Evolutionary conservation across 1,139 yeast species (phyloP).

Genomic region (Scheffersomyces insectosa): DNA sequence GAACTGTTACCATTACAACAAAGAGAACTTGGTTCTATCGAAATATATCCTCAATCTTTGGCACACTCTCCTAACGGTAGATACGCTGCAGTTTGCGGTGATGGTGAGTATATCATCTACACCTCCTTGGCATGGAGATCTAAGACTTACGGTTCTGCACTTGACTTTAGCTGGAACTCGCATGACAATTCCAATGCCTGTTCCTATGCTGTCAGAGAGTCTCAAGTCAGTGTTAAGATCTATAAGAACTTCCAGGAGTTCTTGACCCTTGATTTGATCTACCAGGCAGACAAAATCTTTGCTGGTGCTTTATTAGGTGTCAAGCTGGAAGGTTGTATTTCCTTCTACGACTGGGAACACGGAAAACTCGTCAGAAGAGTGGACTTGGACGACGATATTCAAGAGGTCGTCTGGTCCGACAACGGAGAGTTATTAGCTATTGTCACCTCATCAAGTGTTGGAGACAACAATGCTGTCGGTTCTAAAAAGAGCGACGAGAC

Average conservation of each 20-base stretch:
- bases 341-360: slow-evolving; percentile 92
- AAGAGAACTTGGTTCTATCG: slow-evolving; percentile 90
- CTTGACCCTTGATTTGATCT: slow-evolving; percentile 63
- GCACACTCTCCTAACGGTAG: slow-evolving; percentile 96
- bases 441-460: slow-evolving; percentile 47
- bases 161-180: slow-evolving; percentile 90
- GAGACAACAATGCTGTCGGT: slow-evolving; percentile 17
- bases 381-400: slow-evolving; percentile 69
- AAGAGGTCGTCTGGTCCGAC: slow-evolving; percentile 88
- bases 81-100: slow-evolving; percentile 96
- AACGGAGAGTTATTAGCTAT: slow-evolving; percentile 87
- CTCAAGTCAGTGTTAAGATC: slow-evolving; percentile 63
- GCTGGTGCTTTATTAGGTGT: slow-evolving; percentile 87
- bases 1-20: slow-evolving; percentile 72
- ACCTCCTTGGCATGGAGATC: slow-evolving; percentile 98
- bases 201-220: slow-evolving; percentile 80
- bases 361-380: slow-evolving; percentile 84
- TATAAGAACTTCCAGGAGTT: slow-evolving; percentile 85
- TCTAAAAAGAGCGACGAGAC: slow-evolving; percentile 56
- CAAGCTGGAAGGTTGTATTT: slow-evolving; percentile 76
- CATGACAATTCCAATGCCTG: slow-evolving; percentile 71
- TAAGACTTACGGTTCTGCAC: slow-evolving; percentile 86
- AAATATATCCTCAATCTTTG: slow-evolving; percentile 85
- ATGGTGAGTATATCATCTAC: slow-evolving; percentile 94
- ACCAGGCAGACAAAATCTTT: slow-evolving; percentile 77